Conservation (phyloP, 1,284 basidiomycete species). For the Macrocystidia cucumis region DNA sequence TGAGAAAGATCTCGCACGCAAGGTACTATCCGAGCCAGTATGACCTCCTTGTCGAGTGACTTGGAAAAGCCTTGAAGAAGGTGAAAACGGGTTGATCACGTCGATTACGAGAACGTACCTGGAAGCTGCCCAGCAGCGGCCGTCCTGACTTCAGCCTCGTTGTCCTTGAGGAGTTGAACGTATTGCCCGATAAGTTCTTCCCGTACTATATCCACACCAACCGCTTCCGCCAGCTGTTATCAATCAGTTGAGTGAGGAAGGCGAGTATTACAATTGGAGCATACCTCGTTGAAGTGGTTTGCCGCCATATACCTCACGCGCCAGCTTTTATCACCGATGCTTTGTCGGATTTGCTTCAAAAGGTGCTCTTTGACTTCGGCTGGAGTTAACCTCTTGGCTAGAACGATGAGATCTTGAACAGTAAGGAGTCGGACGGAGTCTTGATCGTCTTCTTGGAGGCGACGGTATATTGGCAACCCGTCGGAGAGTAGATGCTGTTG, state of each 20-base stretch:
- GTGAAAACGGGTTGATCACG: neutral
- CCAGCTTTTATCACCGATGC: slow-evolving; percentile 96
- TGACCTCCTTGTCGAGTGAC: slow-evolving; percentile 90
- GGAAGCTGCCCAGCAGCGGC: slow-evolving; percentile 96
- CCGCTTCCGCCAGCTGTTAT: slow-evolving; percentile 79
- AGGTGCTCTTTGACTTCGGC: slow-evolving; percentile 90
- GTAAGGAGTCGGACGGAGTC: slow-evolving; percentile 96
- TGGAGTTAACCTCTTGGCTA: slow-evolving; percentile 80
- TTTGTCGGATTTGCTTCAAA: slow-evolving; percentile 81
- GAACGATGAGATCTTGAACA: slow-evolving; percentile 92
- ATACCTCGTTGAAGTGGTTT: slow-evolving; percentile 92
- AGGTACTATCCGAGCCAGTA: slow-evolving; percentile 91
- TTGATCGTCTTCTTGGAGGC: slow-evolving; percentile 94
- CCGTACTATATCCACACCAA: slow-evolving; percentile 86
- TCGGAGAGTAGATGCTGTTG: slow-evolving; percentile 82
- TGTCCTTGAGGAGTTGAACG: slow-evolving; percentile 93
- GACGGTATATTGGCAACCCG: slow-evolving; percentile 89
- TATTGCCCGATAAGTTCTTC: slow-evolving; percentile 94
- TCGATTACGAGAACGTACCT: slow-evolving; percentile 52
- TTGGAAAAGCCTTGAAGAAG: slow-evolving; percentile 80
- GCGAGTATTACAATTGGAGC: slow-evolving; percentile 10
- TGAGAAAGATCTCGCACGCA: slow-evolving; percentile 93
- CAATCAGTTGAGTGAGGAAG: slow-evolving; percentile 5
- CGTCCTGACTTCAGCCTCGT: slow-evolving; percentile 97
- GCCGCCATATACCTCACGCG: slow-evolving; percentile 99